These are phyloP conservation scores for Powellomyces hirtus DNA, from an alignment of 192 early-diverging fungal genomes.

Conservation along the genomic window DNA sequence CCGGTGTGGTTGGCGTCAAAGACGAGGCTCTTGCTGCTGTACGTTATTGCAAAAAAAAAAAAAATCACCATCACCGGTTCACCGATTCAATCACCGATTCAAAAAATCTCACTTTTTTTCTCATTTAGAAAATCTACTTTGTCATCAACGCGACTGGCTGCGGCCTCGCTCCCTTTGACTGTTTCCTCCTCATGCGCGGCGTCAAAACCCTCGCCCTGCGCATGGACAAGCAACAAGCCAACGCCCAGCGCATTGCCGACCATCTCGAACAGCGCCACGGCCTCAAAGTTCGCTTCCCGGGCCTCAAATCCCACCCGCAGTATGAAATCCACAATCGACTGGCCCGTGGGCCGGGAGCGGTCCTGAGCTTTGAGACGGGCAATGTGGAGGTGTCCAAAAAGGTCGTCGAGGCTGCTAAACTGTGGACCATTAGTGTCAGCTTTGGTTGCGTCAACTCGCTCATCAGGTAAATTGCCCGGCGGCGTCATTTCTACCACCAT, in stretches of 20 bases:
- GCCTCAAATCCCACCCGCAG: slow-evolving; percentile 77
- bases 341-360: slow-evolving; percentile 86
- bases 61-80: no score
- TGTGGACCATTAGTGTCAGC: slow-evolving; percentile 93
- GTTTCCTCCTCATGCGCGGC: slow-evolving; percentile 88
- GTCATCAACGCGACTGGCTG: slow-evolving; percentile 94
- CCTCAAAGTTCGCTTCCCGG: slow-evolving; percentile 88
- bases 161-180: slow-evolving; percentile 88
- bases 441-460: slow-evolving; percentile 99
- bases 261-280: slow-evolving; percentile 72
- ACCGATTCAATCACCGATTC: no score
- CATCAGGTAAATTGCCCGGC: slow-evolving; percentile 77
- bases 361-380: slow-evolving; percentile 93
- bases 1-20: slow-evolving; percentile 87
- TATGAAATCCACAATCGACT: slow-evolving; percentile 76
- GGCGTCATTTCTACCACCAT: no score
- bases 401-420: slow-evolving; percentile 76
- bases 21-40: slow-evolving; percentile 72
- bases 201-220: slow-evolving; percentile 95
- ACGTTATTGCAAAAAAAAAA: slow-evolving; percentile 17
- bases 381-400: slow-evolving; percentile 71
- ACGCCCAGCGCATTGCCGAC: slow-evolving; percentile 73
- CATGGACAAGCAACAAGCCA: slow-evolving; percentile 91
- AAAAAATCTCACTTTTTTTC: no score
- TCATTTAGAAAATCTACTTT: slow-evolving; percentile 74